Evolutionary conservation across 768 basidiomycete genomes (phyloP).

Genomic region (Rhodotorula taiwanensis): DNA sequence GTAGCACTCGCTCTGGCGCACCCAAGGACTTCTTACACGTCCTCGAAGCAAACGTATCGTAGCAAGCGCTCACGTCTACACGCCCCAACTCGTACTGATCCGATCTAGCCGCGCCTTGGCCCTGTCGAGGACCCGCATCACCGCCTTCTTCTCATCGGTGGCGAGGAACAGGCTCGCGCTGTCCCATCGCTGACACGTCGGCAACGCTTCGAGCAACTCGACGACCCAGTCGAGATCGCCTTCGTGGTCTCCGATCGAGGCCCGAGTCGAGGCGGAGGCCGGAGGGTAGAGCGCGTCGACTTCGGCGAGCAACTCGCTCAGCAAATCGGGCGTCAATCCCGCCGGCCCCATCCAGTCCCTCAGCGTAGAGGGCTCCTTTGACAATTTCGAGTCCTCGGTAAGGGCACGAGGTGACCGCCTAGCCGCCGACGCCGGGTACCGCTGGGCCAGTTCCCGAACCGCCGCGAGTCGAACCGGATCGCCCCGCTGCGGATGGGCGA

Average conservation of each 20-base stretch:
- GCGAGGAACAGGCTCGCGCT: constrained; percentile 11
- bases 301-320: constrained; percentile 5
- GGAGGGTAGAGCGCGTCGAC: not conserved
- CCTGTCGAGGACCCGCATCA: not conserved
- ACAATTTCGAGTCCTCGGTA: no score
- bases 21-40: not conserved
- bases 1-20: no score
- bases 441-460: constrained; percentile 3
- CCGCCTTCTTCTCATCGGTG: constrained; percentile 2
- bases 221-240: not conserved
- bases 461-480: not conserved
- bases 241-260: not conserved
- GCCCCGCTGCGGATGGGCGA: not conserved
- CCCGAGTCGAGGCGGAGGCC: not conserved
- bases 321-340: constrained; percentile 13
- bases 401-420: no score
- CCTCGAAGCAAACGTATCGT: no score
- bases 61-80: not conserved
- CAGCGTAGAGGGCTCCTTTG: not conserved
- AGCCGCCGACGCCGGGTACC: not conserved
- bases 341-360: not conserved
- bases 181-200: constrained; percentile 11
- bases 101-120: not conserved
- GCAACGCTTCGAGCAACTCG: constrained; percentile 1
- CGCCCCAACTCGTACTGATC: not conserved